A percentile compares a stretch with the other conserved stretches of the same genome.
phyloP scores from a whole-genome alignment of 2,329 filamentous ascomycete species.

The Bisporella sp. region DNA sequence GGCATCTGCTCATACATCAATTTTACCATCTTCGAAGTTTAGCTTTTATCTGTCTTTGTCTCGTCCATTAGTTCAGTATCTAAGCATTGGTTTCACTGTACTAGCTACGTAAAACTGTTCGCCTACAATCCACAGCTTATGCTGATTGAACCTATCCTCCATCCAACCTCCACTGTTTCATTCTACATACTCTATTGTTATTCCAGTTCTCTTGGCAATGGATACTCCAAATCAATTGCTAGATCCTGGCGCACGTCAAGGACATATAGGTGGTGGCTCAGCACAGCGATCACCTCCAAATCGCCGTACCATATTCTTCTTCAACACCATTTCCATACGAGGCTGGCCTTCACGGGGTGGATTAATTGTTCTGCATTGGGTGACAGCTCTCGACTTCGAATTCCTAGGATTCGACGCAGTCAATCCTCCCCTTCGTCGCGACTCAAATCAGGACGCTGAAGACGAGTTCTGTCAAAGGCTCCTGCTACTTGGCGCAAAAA shows the following conservation, averaged over 20 bases:
- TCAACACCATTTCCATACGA: neutral
- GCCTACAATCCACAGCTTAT: no score
- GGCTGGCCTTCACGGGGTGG: neutral
- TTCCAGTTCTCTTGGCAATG: neutral
- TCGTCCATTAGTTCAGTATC: no score
- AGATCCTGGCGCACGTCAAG: neutral
- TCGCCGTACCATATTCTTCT: neutral
- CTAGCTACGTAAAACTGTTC: no score
- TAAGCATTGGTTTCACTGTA: no score
- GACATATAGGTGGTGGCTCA: neutral
- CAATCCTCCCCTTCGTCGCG: neutral
- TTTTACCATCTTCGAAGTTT: no score
- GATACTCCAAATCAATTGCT: neutral
- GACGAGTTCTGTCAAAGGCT: neutral
- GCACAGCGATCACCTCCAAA: neutral
- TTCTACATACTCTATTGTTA: no score
- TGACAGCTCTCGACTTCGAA: neutral
- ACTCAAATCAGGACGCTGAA: neutral
- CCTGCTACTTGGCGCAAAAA: neutral
- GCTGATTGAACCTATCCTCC: no score
- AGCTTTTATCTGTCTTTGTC: no score
- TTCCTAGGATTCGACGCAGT: neutral
- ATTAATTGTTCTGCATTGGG: neutral
- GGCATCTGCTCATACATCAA: no score
- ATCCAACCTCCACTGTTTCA: no score